phyloP scores from a whole-genome alignment of 2,329 filamentous ascomycete species.

The Aspergillus luchuensis region DNA sequence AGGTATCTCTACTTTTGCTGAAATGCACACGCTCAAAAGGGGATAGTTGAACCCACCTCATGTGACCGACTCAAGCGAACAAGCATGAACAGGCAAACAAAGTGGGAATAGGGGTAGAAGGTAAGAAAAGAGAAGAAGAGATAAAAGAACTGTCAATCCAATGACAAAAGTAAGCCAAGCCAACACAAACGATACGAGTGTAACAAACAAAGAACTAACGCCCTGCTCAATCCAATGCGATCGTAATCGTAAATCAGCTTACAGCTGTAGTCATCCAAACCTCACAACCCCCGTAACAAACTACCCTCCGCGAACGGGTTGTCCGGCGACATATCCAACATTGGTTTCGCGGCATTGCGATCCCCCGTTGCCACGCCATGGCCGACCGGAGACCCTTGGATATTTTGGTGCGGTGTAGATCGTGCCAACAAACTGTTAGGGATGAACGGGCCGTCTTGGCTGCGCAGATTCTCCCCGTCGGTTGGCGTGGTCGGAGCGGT shows the following conservation, averaged over 20 bases:
- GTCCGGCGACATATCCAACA: slow-evolving; percentile 46
- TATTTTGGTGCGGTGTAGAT: slow-evolving; percentile 17
- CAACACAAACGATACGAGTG: neutral
- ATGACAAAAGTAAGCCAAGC: neutral
- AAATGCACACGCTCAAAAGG: no score
- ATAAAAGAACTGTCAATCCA: neutral
- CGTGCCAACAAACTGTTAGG: slow-evolving; percentile 43
- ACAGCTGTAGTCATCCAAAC: neutral
- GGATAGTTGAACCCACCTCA: no score
- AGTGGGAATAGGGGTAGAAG: no score
- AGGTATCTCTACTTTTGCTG: no score
- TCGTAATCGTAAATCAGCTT: neutral
- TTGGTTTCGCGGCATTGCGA: slow-evolving; percentile 41
- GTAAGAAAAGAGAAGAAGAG: neutral
- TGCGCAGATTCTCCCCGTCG: slow-evolving; percentile 14
- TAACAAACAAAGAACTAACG: neutral
- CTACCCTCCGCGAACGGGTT: slow-evolving; percentile 51
- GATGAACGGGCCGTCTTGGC: slow-evolving; percentile 31
- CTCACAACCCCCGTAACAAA: slow-evolving; percentile 39
- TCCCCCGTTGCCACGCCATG: slow-evolving; percentile 46
- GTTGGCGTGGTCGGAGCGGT: slow-evolving; percentile 15
- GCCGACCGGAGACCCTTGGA: slow-evolving; percentile 29
- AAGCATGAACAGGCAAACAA: no score
- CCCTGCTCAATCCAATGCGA: neutral
- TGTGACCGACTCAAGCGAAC: no score